Percentiles rank a stretch among this genome's conserved stretches.
Conservation (phyloP, 768 basidiomycete genomes). For the Boletus rufocinnamomeus region DNA sequence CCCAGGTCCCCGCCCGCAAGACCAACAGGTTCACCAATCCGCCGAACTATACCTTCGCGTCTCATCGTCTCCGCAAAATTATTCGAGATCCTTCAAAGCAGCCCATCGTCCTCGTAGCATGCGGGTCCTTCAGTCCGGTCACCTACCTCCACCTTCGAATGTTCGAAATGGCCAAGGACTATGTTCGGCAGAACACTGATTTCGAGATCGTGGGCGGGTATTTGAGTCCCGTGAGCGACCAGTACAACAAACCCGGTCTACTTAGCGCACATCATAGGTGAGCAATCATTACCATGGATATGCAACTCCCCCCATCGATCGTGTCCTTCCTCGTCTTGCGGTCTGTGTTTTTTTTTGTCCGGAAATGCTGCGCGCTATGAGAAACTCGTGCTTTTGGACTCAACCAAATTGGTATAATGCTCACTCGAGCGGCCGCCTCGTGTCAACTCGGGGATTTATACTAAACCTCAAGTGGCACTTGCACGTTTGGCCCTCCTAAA, state of each 20-base stretch:
- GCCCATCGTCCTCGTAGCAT: constrained; percentile 94
- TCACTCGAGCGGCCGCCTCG: constrained; percentile 23
- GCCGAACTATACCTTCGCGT: constrained; percentile 66
- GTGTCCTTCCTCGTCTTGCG: neutral
- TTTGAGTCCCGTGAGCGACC: constrained; percentile 93
- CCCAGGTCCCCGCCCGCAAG: constrained; percentile 21
- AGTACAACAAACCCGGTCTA: constrained; percentile 95
- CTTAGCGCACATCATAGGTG: constrained; percentile 87
- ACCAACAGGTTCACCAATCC: constrained; percentile 56
- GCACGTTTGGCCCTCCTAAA: constrained; percentile 7
- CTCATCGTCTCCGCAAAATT: constrained; percentile 58
- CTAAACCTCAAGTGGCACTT: constrained; percentile 5
- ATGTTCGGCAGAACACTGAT: constrained; percentile 85
- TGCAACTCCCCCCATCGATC: neutral
- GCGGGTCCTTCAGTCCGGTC: constrained; percentile 96
- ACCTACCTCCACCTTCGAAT: constrained; percentile 98
- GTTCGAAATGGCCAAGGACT: constrained; percentile 99
- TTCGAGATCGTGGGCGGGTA: constrained; percentile 96
- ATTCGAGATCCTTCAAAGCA: constrained; percentile 68
- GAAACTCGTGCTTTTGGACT: constrained; percentile 4
- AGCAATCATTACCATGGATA: constrained; percentile 35
- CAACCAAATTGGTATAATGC: constrained; percentile 10
- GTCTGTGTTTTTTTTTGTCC: neutral
- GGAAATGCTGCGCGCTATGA: constrained; percentile 4
- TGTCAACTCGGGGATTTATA: constrained; percentile 10